These are phyloP conservation scores for Xylaria venustula DNA, from an alignment of 495 filamentous ascomycete genomes.

Conservation along the genomic window DNA sequence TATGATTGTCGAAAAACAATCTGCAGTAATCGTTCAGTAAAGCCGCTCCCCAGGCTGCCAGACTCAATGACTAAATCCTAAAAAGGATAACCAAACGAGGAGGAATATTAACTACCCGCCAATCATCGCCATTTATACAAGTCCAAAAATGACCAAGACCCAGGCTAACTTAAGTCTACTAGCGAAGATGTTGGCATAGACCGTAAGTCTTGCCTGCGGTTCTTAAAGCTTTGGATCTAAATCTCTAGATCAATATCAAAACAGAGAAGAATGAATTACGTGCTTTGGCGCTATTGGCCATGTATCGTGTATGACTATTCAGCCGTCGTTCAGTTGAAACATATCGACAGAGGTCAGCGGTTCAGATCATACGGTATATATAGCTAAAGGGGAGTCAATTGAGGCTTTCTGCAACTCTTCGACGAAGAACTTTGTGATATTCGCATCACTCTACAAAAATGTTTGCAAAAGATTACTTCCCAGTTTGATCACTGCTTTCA, in stretches of 20 bases:
- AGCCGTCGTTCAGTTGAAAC: no score
- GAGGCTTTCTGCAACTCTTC: no score
- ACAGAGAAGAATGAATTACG: neutral
- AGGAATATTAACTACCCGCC: slow-evolving; percentile 37
- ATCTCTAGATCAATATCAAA: neutral
- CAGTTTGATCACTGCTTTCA: no score
- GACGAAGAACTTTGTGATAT: no score
- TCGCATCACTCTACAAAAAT: no score
- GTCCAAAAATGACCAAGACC: slow-evolving; percentile 17
- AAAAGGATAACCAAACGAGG: slow-evolving; percentile 39
- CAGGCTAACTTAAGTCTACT: slow-evolving; percentile 24
- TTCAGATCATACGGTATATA: no score
- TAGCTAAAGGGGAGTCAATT: no score
- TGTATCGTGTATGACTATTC: no score
- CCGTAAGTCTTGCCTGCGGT: neutral
- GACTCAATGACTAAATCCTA: neutral
- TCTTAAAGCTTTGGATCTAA: neutral
- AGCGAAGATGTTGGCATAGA: slow-evolving; percentile 20
- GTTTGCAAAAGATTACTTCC: no score
- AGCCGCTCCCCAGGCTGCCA: neutral
- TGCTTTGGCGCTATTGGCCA: no score
- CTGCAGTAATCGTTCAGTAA: slow-evolving; percentile 30
- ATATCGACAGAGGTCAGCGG: no score
- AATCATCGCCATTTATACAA: slow-evolving; percentile 39
- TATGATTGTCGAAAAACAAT: slow-evolving; percentile 46